Conservation (phyloP, 2,329 filamentous ascomycete genomes). For the Verruconis gallopava region DNA sequence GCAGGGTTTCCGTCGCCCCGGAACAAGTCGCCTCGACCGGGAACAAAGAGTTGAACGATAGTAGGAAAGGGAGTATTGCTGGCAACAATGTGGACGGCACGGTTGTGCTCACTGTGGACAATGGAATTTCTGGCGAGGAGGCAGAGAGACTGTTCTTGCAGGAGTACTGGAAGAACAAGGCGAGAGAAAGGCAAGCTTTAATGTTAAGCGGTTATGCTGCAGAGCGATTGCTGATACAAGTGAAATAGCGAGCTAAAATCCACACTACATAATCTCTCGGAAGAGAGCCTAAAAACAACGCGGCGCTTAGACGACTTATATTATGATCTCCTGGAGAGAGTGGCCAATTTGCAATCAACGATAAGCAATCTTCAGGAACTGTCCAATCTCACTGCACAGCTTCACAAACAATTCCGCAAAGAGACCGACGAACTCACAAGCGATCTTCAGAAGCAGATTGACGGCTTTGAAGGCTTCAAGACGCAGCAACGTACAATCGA, state of each 20-base stretch:
- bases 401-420: constrained; percentile 45
- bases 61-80: no score
- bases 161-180: constrained; percentile 2
- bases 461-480: constrained; percentile 48
- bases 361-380: constrained; percentile 54
- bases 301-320: constrained; percentile 60
- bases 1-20: background rate
- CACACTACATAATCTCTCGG: constrained; percentile 36
- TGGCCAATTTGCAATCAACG: constrained; percentile 50
- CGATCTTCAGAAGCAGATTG: constrained; percentile 49
- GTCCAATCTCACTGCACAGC: constrained; percentile 45
- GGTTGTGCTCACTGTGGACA: background rate
- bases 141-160: constrained; percentile 1
- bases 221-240: constrained; percentile 1
- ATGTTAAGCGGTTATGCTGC: background rate
- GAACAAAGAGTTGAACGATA: no score
- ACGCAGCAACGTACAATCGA: constrained; percentile 52
- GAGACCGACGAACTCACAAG: constrained; percentile 46
- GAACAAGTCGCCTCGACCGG: no score
- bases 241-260: constrained; percentile 25
- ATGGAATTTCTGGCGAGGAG: background rate
- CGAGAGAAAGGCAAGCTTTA: constrained; percentile 7
- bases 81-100: no score
- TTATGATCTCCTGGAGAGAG: constrained; percentile 58
- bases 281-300: constrained; percentile 49